Base-by-base conservation (phyloP, 331 rosid genomes). In the Rosa hybrid region DNA sequence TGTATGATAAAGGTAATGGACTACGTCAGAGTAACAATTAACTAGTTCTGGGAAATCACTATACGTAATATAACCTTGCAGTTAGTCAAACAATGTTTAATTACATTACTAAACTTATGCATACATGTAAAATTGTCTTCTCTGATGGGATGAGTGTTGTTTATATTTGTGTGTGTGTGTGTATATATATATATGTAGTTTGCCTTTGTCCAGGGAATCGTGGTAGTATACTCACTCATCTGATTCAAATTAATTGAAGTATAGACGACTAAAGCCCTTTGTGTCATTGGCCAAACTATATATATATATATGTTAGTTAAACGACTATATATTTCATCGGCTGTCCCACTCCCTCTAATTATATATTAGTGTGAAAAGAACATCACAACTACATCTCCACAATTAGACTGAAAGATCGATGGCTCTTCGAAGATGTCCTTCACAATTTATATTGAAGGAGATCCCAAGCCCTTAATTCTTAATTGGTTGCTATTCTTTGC, bases 301-400 rank as follows among this genome's bases (percentile, higher is more conserved):
- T n/a, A 34, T 3, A 34, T 2, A 34, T 14, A 21, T 38, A 23
- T 51, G 84, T 67, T 67, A n/a, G 72, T 49, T 72, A 62, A 63
- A 50, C 72, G 72, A 75, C 54, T 34, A 12, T 12, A 12, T 48
- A 48, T 48, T 71, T 60, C 45, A 51, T 69, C 77, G 69, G 38
- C 13, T 78, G 79, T 56, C 82, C 82, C 80, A 72, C 59, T 65
- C 34, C 25, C 64, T 5, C 10, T 20, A 56, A 72, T 53, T n/a
- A 45, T 50, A 5, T 3, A 12, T 48, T 3, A 4, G 23, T 39
- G 20, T 78, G 86, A 83, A 78, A 72, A 53, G 18, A 77, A 83
- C 82, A 74, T 78, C 77, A 44, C 80, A 83, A 68, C 73, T 57
- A 73, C 41, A 53, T n/a, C 27, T 23, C 56, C 59, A 67, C 12